Percentiles rank a stretch among this genome's conserved stretches.
These are phyloP conservation scores for Magnaporthiopsis poae DNA, from an alignment of 2,329 filamentous ascomycete genomes.

Conservation along the genomic window DNA sequence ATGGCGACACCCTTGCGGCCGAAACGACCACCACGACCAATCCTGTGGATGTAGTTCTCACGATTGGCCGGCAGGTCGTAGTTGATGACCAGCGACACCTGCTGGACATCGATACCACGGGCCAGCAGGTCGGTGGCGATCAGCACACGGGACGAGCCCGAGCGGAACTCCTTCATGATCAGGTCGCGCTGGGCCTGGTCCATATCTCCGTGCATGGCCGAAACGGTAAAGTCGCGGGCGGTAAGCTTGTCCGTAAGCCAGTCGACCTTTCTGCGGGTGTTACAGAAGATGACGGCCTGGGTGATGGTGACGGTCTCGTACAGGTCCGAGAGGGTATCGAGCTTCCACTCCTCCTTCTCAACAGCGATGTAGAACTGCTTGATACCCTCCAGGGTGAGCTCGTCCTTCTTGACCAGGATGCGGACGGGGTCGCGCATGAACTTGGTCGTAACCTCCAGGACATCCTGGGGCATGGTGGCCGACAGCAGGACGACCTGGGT, in stretches of 20 bases:
- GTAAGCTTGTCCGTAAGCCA: slow-evolving; percentile 99
- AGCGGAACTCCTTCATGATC: slow-evolving; percentile 98
- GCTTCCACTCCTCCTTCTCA: slow-evolving; percentile 99
- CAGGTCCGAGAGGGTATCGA: slow-evolving; percentile 94
- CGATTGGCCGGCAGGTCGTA: slow-evolving; percentile 96
- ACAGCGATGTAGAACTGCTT: slow-evolving; percentile 99
- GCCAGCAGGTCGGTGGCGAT: slow-evolving; percentile 98
- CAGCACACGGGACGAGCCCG: slow-evolving; percentile 88
- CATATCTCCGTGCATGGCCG: slow-evolving; percentile 99
- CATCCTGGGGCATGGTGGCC: slow-evolving; percentile 92
- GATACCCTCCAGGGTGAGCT: slow-evolving; percentile 89
- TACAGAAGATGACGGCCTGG: slow-evolving; percentile 99
- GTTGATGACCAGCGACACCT: slow-evolving; percentile 97
- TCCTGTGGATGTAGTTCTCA: slow-evolving; percentile 99
- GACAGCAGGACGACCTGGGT: slow-evolving; percentile 98
- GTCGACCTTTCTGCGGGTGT: slow-evolving; percentile 96
- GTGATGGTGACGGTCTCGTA: slow-evolving; percentile 98
- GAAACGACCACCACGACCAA: slow-evolving; percentile 89
- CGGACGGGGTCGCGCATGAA: slow-evolving; percentile 98
- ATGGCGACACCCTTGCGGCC: slow-evolving; percentile 97
- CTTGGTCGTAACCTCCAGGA: slow-evolving; percentile 97
- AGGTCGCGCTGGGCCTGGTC: slow-evolving; percentile 94
- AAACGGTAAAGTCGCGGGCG: slow-evolving; percentile 96
- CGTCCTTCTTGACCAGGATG: slow-evolving; percentile 96
- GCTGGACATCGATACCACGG: slow-evolving; percentile 95